A percentile compares a stretch with the other conserved stretches of the same genome.
Evolutionary conservation across 2,329 filamentous ascomycete genomes (phyloP).

Genomic region (Pezicula carpinea): DNA sequence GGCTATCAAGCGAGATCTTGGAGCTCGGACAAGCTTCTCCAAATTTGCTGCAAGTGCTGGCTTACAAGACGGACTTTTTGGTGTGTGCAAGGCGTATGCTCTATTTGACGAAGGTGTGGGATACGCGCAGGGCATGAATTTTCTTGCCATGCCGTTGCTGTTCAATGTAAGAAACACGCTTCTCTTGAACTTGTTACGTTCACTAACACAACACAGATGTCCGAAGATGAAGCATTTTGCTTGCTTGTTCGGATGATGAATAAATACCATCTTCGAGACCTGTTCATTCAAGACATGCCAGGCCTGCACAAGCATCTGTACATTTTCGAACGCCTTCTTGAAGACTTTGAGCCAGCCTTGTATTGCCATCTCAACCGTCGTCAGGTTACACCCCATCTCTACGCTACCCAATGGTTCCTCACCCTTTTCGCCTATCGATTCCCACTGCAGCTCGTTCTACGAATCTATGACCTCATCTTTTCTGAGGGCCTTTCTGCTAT

Average conservation of each 20-base stretch:
- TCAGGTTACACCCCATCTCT: conserved; percentile 84
- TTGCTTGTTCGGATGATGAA: conserved; percentile 93
- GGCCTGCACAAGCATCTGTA: conserved; percentile 90
- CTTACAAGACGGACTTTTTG: conserved; percentile 89
- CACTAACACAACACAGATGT: conserved; percentile 58
- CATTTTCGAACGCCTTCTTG: conserved; percentile 89
- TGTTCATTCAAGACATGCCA: conserved; percentile 95
- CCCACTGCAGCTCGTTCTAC: conserved; percentile 88
- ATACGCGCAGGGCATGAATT: conserved; percentile 99
- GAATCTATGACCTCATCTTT: conserved; percentile 93
- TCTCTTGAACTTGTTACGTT: conserved; percentile 2
- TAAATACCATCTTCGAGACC: conserved; percentile 85
- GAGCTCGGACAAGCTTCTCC: conserved; percentile 89
- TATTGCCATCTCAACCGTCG: conserved; percentile 90
- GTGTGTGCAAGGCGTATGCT: conserved; percentile 95
- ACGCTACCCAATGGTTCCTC: conserved; percentile 98
- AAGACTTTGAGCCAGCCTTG: conserved; percentile 88
- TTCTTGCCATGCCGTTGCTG: conserved; percentile 90
- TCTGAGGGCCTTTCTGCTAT: conserved; percentile 92
- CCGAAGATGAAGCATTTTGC: conserved; percentile 94
- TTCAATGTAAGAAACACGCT: conserved; percentile 66
- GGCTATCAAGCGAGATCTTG: conserved; percentile 83
- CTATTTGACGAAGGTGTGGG: conserved; percentile 91
- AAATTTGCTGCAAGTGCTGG: conserved; percentile 91
- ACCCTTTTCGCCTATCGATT: conserved; percentile 99